Conservation (phyloP, 306 rosid species). For the Begonia peltatifolia region DNA sequence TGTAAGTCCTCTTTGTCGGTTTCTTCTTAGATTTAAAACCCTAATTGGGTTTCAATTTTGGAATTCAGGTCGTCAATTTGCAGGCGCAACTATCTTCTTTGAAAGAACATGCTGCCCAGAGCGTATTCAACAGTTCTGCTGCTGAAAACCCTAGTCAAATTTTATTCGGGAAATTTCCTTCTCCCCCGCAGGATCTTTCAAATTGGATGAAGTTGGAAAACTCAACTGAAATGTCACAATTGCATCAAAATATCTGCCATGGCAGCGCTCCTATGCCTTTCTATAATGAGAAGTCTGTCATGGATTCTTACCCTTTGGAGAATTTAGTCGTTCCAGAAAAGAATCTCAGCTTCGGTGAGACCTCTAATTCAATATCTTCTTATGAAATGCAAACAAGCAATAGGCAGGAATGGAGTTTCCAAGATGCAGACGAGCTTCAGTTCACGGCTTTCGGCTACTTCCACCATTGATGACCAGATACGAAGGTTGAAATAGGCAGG, state of each 20-base stretch:
- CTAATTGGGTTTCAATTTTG: constrained; percentile 6
- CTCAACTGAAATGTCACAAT: constrained; percentile 24
- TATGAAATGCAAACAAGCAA: constrained; percentile 34
- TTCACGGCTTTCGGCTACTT: constrained; percentile 57
- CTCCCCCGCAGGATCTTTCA: constrained; percentile 31
- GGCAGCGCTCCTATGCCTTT: constrained; percentile 16
- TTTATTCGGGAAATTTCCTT: constrained; percentile 17
- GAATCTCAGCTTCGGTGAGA: constrained; percentile 50
- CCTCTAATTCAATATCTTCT: constrained; percentile 40
- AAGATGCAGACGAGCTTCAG: constrained; percentile 46
- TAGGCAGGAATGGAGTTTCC: constrained; percentile 45
- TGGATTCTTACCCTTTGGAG: constrained; percentile 34
- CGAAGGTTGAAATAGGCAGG: not conserved
- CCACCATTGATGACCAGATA: constrained; percentile 5
- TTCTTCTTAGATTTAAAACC: not conserved
- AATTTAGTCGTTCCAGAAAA: constrained; percentile 34
- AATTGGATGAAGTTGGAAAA: constrained; percentile 34
- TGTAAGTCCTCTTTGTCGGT: not conserved
- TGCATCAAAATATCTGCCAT: constrained; percentile 22
- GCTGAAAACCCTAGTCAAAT: constrained; percentile 47
- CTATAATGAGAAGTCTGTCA: constrained; percentile 24
- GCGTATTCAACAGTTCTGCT: constrained; percentile 27
- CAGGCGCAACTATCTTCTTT: constrained; percentile 79
- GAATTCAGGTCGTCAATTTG: constrained; percentile 64
- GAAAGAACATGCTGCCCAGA: constrained; percentile 64